Conservation (phyloP, 768 basidiomycete species). For the Pleurotus tuoliensis region DNA sequence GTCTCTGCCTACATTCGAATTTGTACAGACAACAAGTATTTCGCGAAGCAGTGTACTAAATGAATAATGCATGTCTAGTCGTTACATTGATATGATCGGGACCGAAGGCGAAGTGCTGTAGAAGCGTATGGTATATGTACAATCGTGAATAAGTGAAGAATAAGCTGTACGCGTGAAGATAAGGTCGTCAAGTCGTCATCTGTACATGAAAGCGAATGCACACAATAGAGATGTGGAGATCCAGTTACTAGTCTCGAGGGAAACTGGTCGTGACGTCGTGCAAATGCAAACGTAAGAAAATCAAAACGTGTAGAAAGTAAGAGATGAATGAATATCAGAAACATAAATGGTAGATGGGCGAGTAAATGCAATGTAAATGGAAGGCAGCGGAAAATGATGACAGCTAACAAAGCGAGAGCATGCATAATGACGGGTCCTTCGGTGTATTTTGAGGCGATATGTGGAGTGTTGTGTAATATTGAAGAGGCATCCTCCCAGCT, state of each 20-base stretch:
- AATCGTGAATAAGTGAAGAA: slow-evolving; percentile 6
- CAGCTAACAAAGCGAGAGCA: not conserved
- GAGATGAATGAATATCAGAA: not conserved
- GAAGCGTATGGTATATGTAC: not conserved
- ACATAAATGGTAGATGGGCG: not conserved
- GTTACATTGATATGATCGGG: slow-evolving; percentile 48
- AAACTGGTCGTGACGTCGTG: slow-evolving; percentile 8
- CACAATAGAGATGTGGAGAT: slow-evolving; percentile 4
- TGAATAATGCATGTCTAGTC: slow-evolving; percentile 65
- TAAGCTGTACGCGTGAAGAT: slow-evolving; percentile 2
- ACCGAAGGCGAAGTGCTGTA: slow-evolving; percentile 11
- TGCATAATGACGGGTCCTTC: not conserved
- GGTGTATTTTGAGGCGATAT: not conserved
- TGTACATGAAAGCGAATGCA: slow-evolving; percentile 5
- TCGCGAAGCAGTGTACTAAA: slow-evolving; percentile 26
- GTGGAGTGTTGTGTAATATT: not conserved
- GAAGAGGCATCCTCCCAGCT: slow-evolving; percentile 29
- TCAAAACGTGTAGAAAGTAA: not conserved
- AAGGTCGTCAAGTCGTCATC: slow-evolving; percentile 7
- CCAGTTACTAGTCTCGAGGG: not conserved
- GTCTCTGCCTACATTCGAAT: slow-evolving; percentile 1
- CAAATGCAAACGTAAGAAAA: not conserved
- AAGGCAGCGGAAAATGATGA: too few relatives aligned
- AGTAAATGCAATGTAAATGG: not conserved
- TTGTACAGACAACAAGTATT: slow-evolving; percentile 14